Evolutionary conservation across 257 asterid genomes (phyloP).

Genomic region (Orobanche coerulescens): DNA sequence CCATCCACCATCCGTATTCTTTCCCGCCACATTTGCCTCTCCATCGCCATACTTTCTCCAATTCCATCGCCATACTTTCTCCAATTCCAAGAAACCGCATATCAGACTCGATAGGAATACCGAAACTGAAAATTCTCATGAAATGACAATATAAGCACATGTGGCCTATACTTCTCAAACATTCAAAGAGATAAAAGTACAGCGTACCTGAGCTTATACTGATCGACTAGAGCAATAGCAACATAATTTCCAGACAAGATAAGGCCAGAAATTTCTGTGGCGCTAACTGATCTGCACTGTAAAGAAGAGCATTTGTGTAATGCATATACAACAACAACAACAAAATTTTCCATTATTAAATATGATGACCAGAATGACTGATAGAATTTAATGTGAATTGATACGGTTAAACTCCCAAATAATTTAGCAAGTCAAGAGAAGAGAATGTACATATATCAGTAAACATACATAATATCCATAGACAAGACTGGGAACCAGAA

Average conservation of each 20-base stretch:
- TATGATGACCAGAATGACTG: not conserved
- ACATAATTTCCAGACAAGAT: constrained; percentile 69
- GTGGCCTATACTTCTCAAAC: not conserved
- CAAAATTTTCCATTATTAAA: not conserved
- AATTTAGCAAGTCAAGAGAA: constrained; percentile 14
- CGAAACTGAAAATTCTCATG: not conserved
- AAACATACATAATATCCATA: too few species aligned
- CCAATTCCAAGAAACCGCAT: too few species aligned
- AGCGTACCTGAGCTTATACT: constrained; percentile 60
- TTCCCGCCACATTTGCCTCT: too few species aligned
- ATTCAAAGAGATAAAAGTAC: constrained; percentile 4
- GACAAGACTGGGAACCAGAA: constrained; percentile 3
- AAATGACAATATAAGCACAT: not conserved
- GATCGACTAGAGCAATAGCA: constrained; percentile 85
- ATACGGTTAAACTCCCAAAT: not conserved
- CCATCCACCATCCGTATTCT: too few species aligned
- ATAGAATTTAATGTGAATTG: not conserved
- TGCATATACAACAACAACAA: not conserved
- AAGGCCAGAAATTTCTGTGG: constrained; percentile 49
- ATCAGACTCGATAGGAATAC: too few species aligned
- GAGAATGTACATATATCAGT: too few species aligned
- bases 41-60: too few species aligned
- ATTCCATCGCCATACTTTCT: too few species aligned
- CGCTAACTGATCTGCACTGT: constrained; percentile 88
- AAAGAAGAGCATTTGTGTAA: constrained; percentile 28